Evolutionary conservation across 208 protist genomes (phyloP).

Genomic region (Leishmania lainsoni): DNA sequence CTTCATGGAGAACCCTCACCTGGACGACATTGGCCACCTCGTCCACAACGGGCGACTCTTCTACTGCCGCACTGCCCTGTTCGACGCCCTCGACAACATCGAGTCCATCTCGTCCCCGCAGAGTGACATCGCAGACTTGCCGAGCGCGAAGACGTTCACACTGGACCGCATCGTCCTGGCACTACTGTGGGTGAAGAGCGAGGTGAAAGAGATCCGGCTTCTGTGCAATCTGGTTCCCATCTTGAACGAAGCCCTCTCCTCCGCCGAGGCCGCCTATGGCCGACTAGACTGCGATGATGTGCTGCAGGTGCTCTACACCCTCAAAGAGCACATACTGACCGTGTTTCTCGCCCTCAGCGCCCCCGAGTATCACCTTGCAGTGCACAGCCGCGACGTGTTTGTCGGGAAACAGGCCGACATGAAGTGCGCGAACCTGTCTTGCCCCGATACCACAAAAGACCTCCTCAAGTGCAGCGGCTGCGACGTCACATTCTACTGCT

Average conservation of each 20-base stretch:
- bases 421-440: constrained; percentile 64
- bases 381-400: constrained; percentile 68
- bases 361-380: constrained; percentile 69
- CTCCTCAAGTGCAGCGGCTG: constrained; percentile 84
- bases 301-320: constrained; percentile 51
- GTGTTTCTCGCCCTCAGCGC: constrained; percentile 56
- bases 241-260: constrained; percentile 48
- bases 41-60: constrained; percentile 79
- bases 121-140: constrained; percentile 15
- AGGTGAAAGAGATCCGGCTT: constrained; percentile 51
- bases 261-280: constrained; percentile 45
- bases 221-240: constrained; percentile 48
- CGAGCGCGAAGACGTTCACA: constrained; percentile 30
- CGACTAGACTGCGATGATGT: constrained; percentile 39
- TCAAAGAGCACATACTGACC: constrained; percentile 45
- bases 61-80: constrained; percentile 61
- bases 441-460: constrained; percentile 58
- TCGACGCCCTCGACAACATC: constrained; percentile 52
- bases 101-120: constrained; percentile 38
- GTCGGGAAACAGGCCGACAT: constrained; percentile 63
- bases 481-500: constrained; percentile 83
- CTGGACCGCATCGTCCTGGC: constrained; percentile 53
- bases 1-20: constrained; percentile 57
- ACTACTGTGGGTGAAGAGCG: constrained; percentile 59
- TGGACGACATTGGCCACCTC: constrained; percentile 52